Evolutionary conservation across 2,329 filamentous ascomycete species (phyloP), one percentile per base, ranked within the genome.

Genomic region (Fusarium algeriense): DNA sequence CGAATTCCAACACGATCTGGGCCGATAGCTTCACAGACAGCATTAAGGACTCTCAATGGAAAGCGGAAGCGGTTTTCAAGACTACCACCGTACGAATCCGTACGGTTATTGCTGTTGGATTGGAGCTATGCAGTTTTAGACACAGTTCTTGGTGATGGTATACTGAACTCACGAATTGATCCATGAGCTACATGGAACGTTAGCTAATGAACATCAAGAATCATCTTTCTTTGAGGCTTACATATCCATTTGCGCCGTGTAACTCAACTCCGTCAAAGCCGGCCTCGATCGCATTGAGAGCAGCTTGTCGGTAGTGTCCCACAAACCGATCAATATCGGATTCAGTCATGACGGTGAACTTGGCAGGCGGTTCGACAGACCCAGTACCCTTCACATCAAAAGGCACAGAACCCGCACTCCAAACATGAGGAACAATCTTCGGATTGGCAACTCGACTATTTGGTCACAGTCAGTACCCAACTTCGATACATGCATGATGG

Each of bases 261-360:
- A 86, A 77, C 69, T 95, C 92, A 56, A 95, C 88, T 7, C 89
- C 90, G 75, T 95, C 92, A 37, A 91, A 91, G 0, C 92, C 92
- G 7, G 88, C 89, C 1, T 85, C 83, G 1, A 93, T 78, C 0
- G 91, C 86, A 28, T 88, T 84, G 70, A 84, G 83, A 0, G 86
- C 82, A 0, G 87, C 86, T 3, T 83, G 85, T 4, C 84, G 86
- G 80, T 86, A 93, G 2, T 87, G 87, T 3, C 78, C 78, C 75
- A 92, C 91, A 62, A 91, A 84, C 6, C 85, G 79, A 53, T 89
- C 83, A 56, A 95, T 93, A 40, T 94, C 91, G 1, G 86, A 80
- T 26, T 86, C 82, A 0, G 87, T 90, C 87, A 95, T 87, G 12
- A 55, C n/a, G 84, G 88, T 67, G 85, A 75, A 58, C 12, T 73